Evolutionary conservation across 176 grass and related monocot species (phyloP).

Genomic region (Puccinellia tenuiflora): DNA sequence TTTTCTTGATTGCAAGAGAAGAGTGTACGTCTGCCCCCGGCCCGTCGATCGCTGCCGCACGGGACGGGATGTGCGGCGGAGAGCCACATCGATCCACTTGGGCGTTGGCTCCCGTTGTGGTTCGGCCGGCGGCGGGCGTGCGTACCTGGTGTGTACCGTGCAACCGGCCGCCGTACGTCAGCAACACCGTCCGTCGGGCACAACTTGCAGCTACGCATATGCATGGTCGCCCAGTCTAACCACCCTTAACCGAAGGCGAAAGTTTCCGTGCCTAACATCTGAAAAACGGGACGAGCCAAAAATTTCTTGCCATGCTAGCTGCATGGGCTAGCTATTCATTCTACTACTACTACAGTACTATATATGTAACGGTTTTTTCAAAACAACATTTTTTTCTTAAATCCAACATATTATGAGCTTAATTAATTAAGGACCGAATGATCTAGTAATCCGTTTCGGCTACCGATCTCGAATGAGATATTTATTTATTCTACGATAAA

Average conservation of each 20-base stretch:
- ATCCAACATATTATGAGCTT: not conserved
- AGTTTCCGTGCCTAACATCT: not conserved
- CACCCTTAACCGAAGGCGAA: not conserved
- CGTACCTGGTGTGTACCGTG: not conserved
- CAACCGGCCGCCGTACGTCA: constrained; percentile 1
- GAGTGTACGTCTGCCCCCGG: not conserved
- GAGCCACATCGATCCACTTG: not conserved
- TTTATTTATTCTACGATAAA: too few relatives aligned
- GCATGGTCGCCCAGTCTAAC: not conserved
- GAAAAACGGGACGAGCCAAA: not conserved
- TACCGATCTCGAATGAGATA: not conserved
- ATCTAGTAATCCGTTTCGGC: not conserved
- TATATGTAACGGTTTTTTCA: not conserved
- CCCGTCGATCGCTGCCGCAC: too few relatives aligned
- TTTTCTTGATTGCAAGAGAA: not conserved
- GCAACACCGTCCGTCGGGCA: not conserved
- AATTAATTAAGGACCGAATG: too few relatives aligned
- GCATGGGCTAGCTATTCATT: constrained; percentile 1
- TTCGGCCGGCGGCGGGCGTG: not conserved
- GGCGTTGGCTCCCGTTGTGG: not conserved
- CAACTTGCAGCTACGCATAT: not conserved
- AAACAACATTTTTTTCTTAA: not conserved
- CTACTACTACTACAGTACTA: not conserved
- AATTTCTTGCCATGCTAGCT: not conserved
- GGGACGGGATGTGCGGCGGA: too few relatives aligned